Conservation (phyloP, 1,284 basidiomycete species). For the Trichosporon coremiiforme region DNA sequence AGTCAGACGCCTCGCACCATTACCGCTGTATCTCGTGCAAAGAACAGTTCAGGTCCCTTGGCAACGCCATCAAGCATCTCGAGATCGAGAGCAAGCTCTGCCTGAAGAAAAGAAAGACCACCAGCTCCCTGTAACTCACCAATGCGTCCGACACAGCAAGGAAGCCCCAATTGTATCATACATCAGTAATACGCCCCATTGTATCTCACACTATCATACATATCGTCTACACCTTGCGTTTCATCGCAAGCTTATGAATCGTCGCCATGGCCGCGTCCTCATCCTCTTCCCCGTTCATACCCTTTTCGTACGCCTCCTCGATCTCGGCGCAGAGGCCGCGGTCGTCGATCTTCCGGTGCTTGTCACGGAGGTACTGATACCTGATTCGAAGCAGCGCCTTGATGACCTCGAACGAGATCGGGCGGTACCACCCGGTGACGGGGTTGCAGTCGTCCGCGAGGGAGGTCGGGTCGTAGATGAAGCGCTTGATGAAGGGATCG, state of each 20-base stretch:
- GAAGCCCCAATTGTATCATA: too few species aligned
- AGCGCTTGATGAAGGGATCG: slow-evolving; percentile 75
- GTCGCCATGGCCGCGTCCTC: slow-evolving; percentile 21
- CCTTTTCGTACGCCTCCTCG: slow-evolving; percentile 29
- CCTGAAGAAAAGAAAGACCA: background rate
- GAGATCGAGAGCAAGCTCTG: background rate
- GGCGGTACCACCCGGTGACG: slow-evolving; percentile 72
- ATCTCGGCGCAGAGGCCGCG: slow-evolving; percentile 21
- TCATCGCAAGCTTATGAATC: slow-evolving; percentile 17
- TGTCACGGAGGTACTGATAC: slow-evolving; percentile 76
- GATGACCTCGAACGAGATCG: slow-evolving; percentile 73
- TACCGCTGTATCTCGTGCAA: background rate
- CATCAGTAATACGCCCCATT: too few species aligned
- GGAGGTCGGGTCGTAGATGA: slow-evolving; percentile 73
- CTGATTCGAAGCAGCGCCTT: slow-evolving; percentile 79
- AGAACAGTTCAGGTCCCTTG: background rate
- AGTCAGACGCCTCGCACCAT: background rate
- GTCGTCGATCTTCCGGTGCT: slow-evolving; percentile 29
- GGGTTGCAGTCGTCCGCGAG: slow-evolving; percentile 64
- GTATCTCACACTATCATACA: background rate
- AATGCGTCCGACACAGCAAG: too few species aligned
- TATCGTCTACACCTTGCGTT: slow-evolving; percentile 9
- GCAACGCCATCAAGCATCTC: background rate
- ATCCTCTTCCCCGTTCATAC: slow-evolving; percentile 25
- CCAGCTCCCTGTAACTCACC: background rate